Percentiles rank a stretch among this genome's conserved stretches.
Evolutionary conservation across 1,284 basidiomycete genomes (phyloP).

Genomic region (Cryptococcus amylolentus): DNA sequence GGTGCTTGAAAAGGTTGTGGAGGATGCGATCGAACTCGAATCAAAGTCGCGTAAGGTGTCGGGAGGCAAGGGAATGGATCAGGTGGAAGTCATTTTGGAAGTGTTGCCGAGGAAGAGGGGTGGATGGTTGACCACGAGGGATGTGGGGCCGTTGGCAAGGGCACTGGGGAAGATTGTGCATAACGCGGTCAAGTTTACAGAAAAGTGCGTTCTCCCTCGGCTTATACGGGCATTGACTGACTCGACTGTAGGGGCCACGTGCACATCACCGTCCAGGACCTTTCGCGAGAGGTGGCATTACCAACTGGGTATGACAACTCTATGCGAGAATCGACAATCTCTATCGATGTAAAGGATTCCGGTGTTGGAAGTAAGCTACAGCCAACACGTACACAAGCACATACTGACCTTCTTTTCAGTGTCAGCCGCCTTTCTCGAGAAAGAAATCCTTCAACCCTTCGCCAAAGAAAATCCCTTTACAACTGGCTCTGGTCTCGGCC

Average conservation of each 20-base stretch:
- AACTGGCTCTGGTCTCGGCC: slow-evolving; percentile 38
- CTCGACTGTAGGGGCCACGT: slow-evolving; percentile 22
- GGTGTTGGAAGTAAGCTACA: slow-evolving; percentile 34
- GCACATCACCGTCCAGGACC: slow-evolving; percentile 36
- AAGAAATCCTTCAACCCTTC: slow-evolving; percentile 38
- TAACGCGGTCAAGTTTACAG: slow-evolving; percentile 39
- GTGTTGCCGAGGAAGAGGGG: slow-evolving; percentile 34
- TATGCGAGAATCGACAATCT: slow-evolving; percentile 20
- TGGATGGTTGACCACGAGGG: slow-evolving; percentile 24
- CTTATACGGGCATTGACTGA: background rate
- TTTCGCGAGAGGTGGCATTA: slow-evolving; percentile 28
- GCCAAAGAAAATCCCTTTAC: slow-evolving; percentile 44
- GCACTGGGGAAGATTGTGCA: slow-evolving; percentile 33
- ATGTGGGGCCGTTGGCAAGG: slow-evolving; percentile 27
- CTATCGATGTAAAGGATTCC: slow-evolving; percentile 39
- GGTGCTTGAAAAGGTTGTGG: slow-evolving; percentile 28
- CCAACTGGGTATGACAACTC: slow-evolving; percentile 37
- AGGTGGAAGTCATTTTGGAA: slow-evolving; percentile 41
- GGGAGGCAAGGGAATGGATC: slow-evolving; percentile 23
- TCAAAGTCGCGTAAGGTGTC: slow-evolving; percentile 24
- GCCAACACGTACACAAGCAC: background rate
- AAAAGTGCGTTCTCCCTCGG: slow-evolving; percentile 10
- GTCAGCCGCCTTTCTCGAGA: slow-evolving; percentile 36
- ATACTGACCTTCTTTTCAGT: slow-evolving; percentile 26
- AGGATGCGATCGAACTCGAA: slow-evolving; percentile 26